These are phyloP conservation scores for Aspergillus ruber DNA, from an alignment of 2,329 filamentous ascomycete genomes.

Conservation along the genomic window DNA sequence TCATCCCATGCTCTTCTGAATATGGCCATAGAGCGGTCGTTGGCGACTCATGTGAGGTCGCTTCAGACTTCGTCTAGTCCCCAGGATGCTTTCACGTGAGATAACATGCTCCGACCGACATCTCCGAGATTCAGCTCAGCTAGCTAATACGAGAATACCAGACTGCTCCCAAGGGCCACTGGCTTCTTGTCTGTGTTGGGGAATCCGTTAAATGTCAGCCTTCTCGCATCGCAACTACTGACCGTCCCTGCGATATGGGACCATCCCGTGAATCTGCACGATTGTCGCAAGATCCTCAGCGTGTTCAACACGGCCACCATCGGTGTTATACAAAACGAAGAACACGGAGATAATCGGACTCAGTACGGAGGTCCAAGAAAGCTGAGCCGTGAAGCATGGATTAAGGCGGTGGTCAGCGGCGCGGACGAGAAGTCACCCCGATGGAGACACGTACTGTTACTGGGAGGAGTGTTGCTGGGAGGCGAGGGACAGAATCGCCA, in stretches of 20 bases:
- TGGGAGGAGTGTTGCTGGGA: conserved; percentile 72
- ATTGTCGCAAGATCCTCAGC: conserved; percentile 52
- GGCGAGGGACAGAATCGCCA: conserved; percentile 60
- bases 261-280: conserved; percentile 46
- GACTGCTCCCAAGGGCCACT: conserved; percentile 49
- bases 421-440: conserved; percentile 58
- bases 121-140: background rate
- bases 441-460: conserved; percentile 79
- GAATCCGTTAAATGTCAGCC: conserved; percentile 56
- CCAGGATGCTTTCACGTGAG: conserved; percentile 55
- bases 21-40: conserved; percentile 56
- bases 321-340: conserved; percentile 45
- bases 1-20: conserved; percentile 1
- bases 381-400: conserved; percentile 51
- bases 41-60: conserved; percentile 55
- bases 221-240: conserved; percentile 55
- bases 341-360: conserved; percentile 27
- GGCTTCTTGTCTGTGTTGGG: conserved; percentile 45
- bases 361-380: conserved; percentile 43
- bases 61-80: conserved; percentile 53
- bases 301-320: conserved; percentile 57
- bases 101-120: conserved; percentile 1
- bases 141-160: conserved; percentile 14
- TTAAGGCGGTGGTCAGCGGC: conserved; percentile 52
- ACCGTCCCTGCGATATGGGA: conserved; percentile 56